A percentile compares a stretch with the other conserved stretches of the same genome.
Evolutionary conservation across 202 grass and related monocot genomes (phyloP).

Genomic region (Digitaria exilis): DNA sequence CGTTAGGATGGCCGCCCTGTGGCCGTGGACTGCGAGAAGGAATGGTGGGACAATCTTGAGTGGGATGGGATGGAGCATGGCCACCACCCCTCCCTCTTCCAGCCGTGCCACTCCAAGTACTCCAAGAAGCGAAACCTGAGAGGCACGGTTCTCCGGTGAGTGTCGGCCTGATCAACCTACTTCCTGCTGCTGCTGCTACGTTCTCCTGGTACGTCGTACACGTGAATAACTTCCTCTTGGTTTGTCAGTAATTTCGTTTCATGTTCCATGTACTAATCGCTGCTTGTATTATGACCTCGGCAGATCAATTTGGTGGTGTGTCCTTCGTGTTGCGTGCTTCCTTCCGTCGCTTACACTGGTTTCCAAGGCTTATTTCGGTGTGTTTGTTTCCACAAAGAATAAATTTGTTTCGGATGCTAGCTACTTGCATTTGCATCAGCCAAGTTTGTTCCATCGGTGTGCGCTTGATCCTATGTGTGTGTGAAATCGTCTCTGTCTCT

Average conservation of each 20-base stretch:
- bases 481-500: background rate
- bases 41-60: constrained; percentile 10
- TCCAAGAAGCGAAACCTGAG: background rate
- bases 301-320: background rate
- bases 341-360: too few relatives aligned
- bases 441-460: background rate
- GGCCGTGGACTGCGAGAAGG: background rate
- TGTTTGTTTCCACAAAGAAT: background rate
- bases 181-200: background rate
- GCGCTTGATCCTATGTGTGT: background rate
- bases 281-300: background rate
- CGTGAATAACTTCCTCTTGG: background rate
- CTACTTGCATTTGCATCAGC: too few relatives aligned
- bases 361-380: background rate
- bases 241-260: background rate
- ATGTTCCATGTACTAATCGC: background rate
- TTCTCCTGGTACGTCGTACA: background rate
- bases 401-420: background rate
- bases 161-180: background rate
- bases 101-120: background rate
- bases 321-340: too few relatives aligned
- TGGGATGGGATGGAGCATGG: background rate
- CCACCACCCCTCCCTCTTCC: background rate
- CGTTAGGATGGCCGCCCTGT: background rate
- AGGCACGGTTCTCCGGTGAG: background rate